Base-by-base conservation (phyloP, 1,284 basidiomycete species). In the Ustilago bromivora region DNA sequence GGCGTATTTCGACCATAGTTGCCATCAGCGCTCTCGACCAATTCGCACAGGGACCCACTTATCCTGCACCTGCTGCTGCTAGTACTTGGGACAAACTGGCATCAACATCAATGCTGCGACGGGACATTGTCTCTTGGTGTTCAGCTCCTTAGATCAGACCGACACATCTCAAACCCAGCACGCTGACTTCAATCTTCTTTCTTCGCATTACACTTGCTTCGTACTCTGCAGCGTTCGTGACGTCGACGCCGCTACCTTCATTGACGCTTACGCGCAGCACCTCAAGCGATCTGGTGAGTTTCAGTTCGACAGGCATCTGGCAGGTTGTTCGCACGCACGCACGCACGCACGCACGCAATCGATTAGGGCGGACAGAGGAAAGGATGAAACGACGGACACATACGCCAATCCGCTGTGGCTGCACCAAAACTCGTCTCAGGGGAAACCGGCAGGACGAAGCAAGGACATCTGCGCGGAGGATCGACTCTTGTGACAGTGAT, bases 231-330 rank as follows among this genome's bases (percentile, higher is more conserved):
- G 81, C 82, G 86, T 87, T 71, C 81, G 84, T 72, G 87, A 88
- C 83, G 85, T 87, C 78, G 82, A 85, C 88, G 93, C 95, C 86
- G 93, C 95, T 80, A 91, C 91, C 79, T 96, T 96, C 90, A 96
- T 96, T 88, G 85, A 90, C 78, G 95, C 95, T 86, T 97, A 97
- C 88, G 89, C 94, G 83, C 93, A 93, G 86, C 95, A 96, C 89
- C 90, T 96, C 86, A 96, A 96, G 90, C 92, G 95, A 84, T 95
- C 95, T 76, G 94, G 87, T 86, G 75, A 80, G 86, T 82, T 53
- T 57, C 32, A 15, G 8, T 15, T 9, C 1, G 36, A 34, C 7
- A 38, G 41, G 17, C 41, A 32, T 52, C 34, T 61, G 60, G 61
- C 65, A 67, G 47, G 36, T 55, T 36, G 11, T 59, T 28, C 9